phyloP scores from a whole-genome alignment of 2,329 filamentous ascomycete species.

The Podosphaera xanthii region DNA sequence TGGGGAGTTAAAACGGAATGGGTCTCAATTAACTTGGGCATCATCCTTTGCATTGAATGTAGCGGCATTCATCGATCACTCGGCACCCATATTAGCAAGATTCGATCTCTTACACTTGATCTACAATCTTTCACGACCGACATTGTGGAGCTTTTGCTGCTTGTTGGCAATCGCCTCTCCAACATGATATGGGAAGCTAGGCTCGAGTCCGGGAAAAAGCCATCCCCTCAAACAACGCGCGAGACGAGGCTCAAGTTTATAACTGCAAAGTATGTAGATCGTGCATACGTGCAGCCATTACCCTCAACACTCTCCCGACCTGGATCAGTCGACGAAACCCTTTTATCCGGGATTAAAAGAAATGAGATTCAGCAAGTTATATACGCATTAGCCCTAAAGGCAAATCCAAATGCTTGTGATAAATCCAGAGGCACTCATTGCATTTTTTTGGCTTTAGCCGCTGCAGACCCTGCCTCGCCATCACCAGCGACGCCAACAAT shows the following conservation, averaged over 20 bases:
- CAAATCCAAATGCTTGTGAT: slow-evolving; percentile 71
- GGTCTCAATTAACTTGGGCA: slow-evolving; percentile 95
- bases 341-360: slow-evolving; percentile 82
- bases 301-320: slow-evolving; percentile 56
- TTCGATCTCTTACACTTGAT: slow-evolving; percentile 83
- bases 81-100: slow-evolving; percentile 92
- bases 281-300: slow-evolving; percentile 57
- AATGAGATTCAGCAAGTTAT: slow-evolving; percentile 89
- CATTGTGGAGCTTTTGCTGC: slow-evolving; percentile 78
- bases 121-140: slow-evolving; percentile 92
- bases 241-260: slow-evolving; percentile 91
- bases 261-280: slow-evolving; percentile 79
- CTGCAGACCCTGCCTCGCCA: slow-evolving; percentile 73
- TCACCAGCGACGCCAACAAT: slow-evolving; percentile 20
- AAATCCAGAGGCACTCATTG: slow-evolving; percentile 72
- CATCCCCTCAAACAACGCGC: slow-evolving; percentile 51
- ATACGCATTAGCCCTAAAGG: slow-evolving; percentile 66
- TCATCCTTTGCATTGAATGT: slow-evolving; percentile 92
- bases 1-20: slow-evolving; percentile 87
- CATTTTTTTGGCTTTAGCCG: slow-evolving; percentile 75
- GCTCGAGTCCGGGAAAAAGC: slow-evolving; percentile 50
- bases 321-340: slow-evolving; percentile 59
- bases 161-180: slow-evolving; percentile 80
- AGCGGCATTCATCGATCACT: slow-evolving; percentile 91
- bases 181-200: slow-evolving; percentile 93